Evolutionary conservation across 2,329 filamentous ascomycete species (phyloP).

Genomic region (Sclerotinia nivalis): DNA sequence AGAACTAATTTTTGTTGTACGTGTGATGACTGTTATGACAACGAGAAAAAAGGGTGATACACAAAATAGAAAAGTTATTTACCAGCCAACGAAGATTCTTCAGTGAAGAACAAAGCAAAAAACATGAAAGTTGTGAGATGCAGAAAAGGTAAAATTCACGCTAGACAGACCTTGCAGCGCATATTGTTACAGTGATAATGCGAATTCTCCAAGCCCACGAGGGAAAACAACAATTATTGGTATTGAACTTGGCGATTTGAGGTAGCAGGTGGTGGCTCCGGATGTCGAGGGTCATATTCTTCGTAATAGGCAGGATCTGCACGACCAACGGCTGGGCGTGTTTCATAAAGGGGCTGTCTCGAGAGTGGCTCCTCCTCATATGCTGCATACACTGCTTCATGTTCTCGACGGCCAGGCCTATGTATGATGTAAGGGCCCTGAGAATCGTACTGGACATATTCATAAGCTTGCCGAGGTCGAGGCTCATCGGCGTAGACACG

Average conservation of each 20-base stretch:
- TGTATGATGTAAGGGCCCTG: constrained; percentile 51
- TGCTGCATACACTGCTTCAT: constrained; percentile 39
- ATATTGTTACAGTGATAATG: constrained; percentile 6
- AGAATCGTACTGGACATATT: constrained; percentile 50
- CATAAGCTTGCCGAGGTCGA: constrained; percentile 41
- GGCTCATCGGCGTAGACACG: constrained; percentile 41
- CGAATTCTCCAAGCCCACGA: neutral
- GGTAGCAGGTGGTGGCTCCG: constrained; percentile 37
- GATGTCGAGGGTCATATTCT: constrained; percentile 50
- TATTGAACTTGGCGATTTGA: constrained; percentile 35
- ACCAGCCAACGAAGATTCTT: constrained; percentile 13
- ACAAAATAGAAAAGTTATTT: constrained; percentile 9
- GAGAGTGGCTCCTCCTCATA: constrained; percentile 37
- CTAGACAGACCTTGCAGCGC: constrained; percentile 17
- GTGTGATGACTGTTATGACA: constrained; percentile 1
- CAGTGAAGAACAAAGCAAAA: constrained; percentile 7
- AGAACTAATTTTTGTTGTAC: constrained; percentile 3
- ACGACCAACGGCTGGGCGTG: constrained; percentile 30
- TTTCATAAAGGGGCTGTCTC: constrained; percentile 38
- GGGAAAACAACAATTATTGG: constrained; percentile 27
- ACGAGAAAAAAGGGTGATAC: neutral
- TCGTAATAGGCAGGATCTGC: constrained; percentile 41
- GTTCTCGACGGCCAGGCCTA: constrained; percentile 44
- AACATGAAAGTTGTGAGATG: neutral
- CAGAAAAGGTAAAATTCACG: constrained; percentile 8